Evolutionary conservation across 306 rosid genomes (phyloP).

Genomic region (Cyclanthera cordifolia): DNA sequence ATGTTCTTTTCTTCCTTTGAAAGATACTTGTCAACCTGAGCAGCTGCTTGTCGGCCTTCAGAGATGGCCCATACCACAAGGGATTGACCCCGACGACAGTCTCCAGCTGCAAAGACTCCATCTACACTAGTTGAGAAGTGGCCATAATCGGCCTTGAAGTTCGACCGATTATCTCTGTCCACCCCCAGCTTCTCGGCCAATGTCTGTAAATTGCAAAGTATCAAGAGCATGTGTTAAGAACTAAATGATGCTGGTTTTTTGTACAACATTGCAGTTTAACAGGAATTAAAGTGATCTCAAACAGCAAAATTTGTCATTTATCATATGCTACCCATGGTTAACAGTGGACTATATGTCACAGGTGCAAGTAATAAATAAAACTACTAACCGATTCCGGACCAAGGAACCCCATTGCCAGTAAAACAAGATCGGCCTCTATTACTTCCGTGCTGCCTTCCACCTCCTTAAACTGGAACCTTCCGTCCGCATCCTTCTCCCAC

Average conservation of each 20-base stretch:
- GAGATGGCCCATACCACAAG: conserved; percentile 94
- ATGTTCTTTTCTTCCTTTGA: conserved; percentile 23
- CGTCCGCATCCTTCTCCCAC: conserved; percentile 88
- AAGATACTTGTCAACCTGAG: conserved; percentile 60
- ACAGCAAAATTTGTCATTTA: no score
- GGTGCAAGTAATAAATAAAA: neutral
- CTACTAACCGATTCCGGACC: conserved; percentile 89
- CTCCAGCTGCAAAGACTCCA: conserved; percentile 81
- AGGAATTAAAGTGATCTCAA: no score
- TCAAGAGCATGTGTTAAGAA: conserved; percentile 4
- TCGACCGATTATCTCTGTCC: conserved; percentile 71
- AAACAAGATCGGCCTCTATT: conserved; percentile 69
- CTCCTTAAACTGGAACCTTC: conserved; percentile 75
- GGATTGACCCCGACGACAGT: conserved; percentile 91
- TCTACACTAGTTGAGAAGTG: conserved; percentile 68
- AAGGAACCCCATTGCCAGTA: conserved; percentile 97
- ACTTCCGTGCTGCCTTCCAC: conserved; percentile 84
- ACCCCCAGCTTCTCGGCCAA: conserved; percentile 63
- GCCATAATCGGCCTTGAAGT: conserved; percentile 80
- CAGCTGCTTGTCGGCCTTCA: conserved; percentile 82
- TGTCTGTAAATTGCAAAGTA: conserved; percentile 30
- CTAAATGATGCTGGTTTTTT: no score
- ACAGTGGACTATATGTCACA: neutral
- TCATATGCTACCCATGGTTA: no score
- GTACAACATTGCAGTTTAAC: no score